Conservation (phyloP, 768 basidiomycete species). For the Agaricus sinodeliciosus region DNA sequence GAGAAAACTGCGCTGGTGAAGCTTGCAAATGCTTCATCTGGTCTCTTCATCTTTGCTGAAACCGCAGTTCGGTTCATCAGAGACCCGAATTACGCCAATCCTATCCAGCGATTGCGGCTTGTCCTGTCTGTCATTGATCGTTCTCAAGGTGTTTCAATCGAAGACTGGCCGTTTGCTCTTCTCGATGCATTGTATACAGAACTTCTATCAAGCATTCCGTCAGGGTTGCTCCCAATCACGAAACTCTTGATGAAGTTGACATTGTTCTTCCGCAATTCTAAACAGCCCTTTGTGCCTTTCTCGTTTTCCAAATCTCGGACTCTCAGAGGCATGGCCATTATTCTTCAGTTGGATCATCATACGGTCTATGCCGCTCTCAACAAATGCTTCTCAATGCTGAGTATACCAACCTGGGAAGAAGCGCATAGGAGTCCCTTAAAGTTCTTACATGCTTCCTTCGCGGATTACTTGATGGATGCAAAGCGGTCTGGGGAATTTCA, state of each 20-base stretch:
- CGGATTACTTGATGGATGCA: neutral
- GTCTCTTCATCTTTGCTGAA: neutral
- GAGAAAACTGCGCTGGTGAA: neutral
- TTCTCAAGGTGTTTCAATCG: too few relatives aligned
- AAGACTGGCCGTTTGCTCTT: neutral
- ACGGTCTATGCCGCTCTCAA: neutral
- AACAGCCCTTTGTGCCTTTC: too few relatives aligned
- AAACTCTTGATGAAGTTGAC: neutral
- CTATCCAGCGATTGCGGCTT: neutral
- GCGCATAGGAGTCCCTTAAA: neutral
- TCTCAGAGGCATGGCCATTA: neutral
- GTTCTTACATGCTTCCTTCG: constrained; percentile 33
- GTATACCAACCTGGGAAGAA: neutral
- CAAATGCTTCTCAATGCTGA: neutral
- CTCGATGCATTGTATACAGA: neutral
- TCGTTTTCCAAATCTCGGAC: neutral
- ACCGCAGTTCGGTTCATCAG: neutral
- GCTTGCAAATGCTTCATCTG: neutral
- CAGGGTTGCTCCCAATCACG: neutral
- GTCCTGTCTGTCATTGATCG: neutral
- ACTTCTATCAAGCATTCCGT: neutral
- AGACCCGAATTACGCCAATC: neutral
- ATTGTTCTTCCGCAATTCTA: neutral
- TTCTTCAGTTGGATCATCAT: neutral
- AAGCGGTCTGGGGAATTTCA: neutral